Base-by-base conservation (phyloP, 176 grass and related monocot genomes). In the Secale cereale region DNA sequence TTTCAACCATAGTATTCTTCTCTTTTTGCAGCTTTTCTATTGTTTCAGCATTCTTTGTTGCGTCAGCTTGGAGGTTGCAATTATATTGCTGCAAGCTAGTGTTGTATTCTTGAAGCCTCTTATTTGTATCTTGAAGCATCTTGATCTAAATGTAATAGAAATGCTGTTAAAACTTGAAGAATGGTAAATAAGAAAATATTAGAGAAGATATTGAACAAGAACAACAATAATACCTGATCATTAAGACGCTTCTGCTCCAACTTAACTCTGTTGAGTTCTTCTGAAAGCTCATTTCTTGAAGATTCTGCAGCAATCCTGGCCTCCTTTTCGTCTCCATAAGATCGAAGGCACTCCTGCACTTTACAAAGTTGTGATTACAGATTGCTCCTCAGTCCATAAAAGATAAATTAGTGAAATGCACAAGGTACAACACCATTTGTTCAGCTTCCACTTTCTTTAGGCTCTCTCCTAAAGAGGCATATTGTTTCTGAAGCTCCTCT, bases 21-120 rank as follows among this genome's bases (percentile, higher is more conserved):
- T 99, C 97, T 12, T 90, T 94, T 61, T 91, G 86, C 28, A 99
- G 74, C 72, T 92, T 99, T 48, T 89, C 59, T 54, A 88, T 91
- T 39, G 86, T 65, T 15, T 96, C 90, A 7, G 70, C 84, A 43
- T 91, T 90, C 81, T 96, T 92, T 13, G 77, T 78, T 41, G 83
- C 82, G 48, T 96, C 97, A 45, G 88, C 87, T 78, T 99, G 97
- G 50, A 99, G 88, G 74, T 91, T 96, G 85, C 90, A 78, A 61
- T 96, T 99, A 62, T 99, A 99, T 26, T 92, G 91, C 54, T 99
- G 97, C 79, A 99, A 87, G 59, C 94, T 99, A 65, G 89, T 91
- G 66, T 96, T 99, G 75, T 99, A 96, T 37, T 96, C 93, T 31
- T 93, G 91, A 41, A 99, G 83, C 65, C 91, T 92, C 70, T 88